These are phyloP conservation scores for Flueggea neowawraea DNA, from an alignment of 441 rosid species.

Conservation along the genomic window DNA sequence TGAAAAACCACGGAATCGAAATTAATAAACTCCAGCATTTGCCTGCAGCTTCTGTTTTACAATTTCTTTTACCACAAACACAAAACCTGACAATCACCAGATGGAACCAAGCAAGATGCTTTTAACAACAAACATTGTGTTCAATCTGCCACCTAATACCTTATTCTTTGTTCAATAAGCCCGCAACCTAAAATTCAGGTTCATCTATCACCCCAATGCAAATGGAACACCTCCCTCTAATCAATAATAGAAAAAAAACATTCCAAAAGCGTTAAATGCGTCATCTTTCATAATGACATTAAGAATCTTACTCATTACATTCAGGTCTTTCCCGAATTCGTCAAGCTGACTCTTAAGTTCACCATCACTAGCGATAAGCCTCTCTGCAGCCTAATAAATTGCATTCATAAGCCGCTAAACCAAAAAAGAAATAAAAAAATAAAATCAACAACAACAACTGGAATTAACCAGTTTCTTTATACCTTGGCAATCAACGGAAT, in stretches of 20 bases:
- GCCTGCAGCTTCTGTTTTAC: too few relatives aligned
- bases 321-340: conserved; percentile 56
- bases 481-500: conserved; percentile 81
- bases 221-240: too few relatives aligned
- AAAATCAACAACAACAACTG: neutral
- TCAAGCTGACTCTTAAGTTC: conserved; percentile 62
- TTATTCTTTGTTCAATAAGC: too few relatives aligned
- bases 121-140: too few relatives aligned
- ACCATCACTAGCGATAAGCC: conserved; percentile 58
- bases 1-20: too few relatives aligned
- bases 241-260: neutral
- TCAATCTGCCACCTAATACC: too few relatives aligned
- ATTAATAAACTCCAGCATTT: too few relatives aligned
- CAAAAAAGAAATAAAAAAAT: neutral
- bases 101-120: too few relatives aligned
- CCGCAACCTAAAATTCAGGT: too few relatives aligned
- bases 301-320: conserved; percentile 56
- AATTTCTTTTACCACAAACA: too few relatives aligned
- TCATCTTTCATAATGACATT: neutral
- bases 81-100: too few relatives aligned
- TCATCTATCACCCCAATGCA: too few relatives aligned
- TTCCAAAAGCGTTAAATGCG: neutral
- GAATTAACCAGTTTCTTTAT: conserved; percentile 7
- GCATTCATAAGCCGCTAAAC: conserved; percentile 4
- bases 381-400: conserved; percentile 76